Base-by-base conservation (phyloP, 2,329 filamentous ascomycete genomes). In the Fusarium odoratissimum region DNA sequence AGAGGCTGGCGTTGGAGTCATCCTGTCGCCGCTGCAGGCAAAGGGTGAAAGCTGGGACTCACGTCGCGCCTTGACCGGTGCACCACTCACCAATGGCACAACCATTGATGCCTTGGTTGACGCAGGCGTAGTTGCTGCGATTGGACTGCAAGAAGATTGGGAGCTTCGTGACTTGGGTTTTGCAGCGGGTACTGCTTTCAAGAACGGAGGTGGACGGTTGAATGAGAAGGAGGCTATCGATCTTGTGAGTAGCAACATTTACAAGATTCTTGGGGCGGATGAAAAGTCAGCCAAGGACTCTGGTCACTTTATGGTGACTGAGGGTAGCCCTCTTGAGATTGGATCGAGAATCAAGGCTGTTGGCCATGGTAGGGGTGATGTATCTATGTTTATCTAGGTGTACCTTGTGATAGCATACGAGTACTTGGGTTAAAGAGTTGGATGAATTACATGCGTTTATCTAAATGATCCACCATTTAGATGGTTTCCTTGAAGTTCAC, bases 41-140 rank as follows among this genome's bases (percentile, higher is more conserved):
- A 89, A 88, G 75, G 84, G 86, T 5, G 79, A 77, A 6, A 79
- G 77, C 0, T 93, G 91, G 91, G 90, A 92, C 69, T 83, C 91
- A 79, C 87, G 89, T 1, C 87, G 90, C 4, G 86, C 89, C 0
- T 82, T 92, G 16, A 87, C 89, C 0, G 91, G 91, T 3, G 90
- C 91, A 9, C 91, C 91, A 2, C 83, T 92, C 1, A 91, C 90
- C 1, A 91, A 91, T 73, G 90, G 90, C 31, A 92, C 91, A 2
- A 86, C 86, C 0, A 82, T 91, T 8, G 89, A 92, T 68, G 79
- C 76, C 17, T 84, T 93, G 2, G 72, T 91, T 1, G 85, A 86
- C 12, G 90, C 90, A 0, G 90, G 90, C 4, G 90, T 92, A 1
- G 77, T 81, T 6, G 84, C 87, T 2, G 91, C 86, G 0, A 85